These are phyloP conservation scores for Petunia axillaris DNA, from an alignment of 257 asterid genomes.

Conservation along the genomic window DNA sequence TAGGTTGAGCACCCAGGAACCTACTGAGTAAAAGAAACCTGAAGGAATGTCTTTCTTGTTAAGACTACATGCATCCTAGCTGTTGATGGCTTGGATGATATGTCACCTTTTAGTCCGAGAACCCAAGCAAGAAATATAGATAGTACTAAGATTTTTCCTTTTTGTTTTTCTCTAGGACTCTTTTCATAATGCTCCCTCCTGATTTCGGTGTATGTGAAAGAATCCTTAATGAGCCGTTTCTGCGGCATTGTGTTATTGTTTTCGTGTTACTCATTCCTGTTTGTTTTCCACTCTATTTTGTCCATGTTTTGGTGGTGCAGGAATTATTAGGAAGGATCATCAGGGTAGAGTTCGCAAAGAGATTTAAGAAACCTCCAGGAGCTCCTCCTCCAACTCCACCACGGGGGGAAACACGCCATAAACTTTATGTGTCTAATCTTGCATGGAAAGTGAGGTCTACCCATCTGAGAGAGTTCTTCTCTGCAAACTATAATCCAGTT, in stretches of 20 bases:
- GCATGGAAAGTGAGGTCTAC: conserved; percentile 90
- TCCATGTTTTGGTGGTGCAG: conserved; percentile 46
- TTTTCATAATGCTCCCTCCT: conserved; percentile 4
- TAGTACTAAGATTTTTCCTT: background rate
- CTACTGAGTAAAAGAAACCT: background rate
- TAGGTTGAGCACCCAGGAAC: background rate
- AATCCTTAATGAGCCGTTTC: background rate
- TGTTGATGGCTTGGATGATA: background rate
- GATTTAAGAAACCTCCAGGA: conserved; percentile 70
- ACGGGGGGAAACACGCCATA: conserved; percentile 52
- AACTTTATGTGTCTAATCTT: conserved; percentile 76
- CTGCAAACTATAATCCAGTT: conserved; percentile 59
- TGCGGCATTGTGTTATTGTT: background rate
- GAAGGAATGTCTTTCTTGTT: background rate
- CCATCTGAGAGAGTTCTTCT: conserved; percentile 70
- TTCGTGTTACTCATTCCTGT: background rate
- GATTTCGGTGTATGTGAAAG: background rate
- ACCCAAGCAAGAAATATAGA: background rate
- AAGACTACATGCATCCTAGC: background rate
- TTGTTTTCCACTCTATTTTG: conserved; percentile 7
- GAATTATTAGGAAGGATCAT: conserved; percentile 75
- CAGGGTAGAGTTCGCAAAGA: conserved; percentile 68
- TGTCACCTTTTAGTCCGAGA: background rate
- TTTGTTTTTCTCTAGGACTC: background rate
- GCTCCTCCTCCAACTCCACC: conserved; percentile 38